These are phyloP conservation scores for Pseudomassariella vexata DNA, from an alignment of 2,329 filamentous ascomycete species.

Conservation along the genomic window DNA sequence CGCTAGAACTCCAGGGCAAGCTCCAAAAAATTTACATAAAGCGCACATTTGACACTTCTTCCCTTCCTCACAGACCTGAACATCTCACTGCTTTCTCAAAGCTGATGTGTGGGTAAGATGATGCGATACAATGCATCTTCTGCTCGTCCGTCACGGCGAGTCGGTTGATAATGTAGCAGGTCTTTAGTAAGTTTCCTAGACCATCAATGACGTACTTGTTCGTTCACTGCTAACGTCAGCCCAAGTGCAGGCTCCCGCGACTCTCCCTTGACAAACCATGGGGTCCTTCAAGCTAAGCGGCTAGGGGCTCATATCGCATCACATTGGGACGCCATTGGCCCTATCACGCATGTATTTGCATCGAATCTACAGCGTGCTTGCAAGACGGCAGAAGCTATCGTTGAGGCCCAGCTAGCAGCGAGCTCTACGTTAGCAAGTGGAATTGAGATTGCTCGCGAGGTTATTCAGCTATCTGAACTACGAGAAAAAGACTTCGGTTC, in stretches of 20 bases:
- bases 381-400: conserved; percentile 64
- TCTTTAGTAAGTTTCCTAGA: conserved; percentile 52
- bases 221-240: conserved; percentile 23
- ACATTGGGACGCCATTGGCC: conserved; percentile 16
- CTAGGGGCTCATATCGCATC: conserved; percentile 58
- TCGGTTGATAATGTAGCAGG: conserved; percentile 83
- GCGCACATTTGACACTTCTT: too few species aligned
- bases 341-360: conserved; percentile 63
- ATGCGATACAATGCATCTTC: conserved; percentile 42
- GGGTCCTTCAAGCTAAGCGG: conserved; percentile 69
- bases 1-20: too few species aligned
- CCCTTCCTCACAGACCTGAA: too few species aligned
- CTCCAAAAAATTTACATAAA: too few species aligned
- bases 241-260: conserved; percentile 72
- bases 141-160: conserved; percentile 82
- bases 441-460: conserved; percentile 14
- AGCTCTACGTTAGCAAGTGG: background rate
- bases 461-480: conserved; percentile 42
- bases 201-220: background rate
- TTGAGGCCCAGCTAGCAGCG: conserved; percentile 42
- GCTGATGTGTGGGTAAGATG: conserved; percentile 13
- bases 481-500: conserved; percentile 72
- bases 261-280: conserved; percentile 75
- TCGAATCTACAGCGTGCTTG: conserved; percentile 72
- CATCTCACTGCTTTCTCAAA: too few species aligned